Base-by-base conservation (phyloP, 441 rosid species). In the Gossypium schwendimanii region DNA sequence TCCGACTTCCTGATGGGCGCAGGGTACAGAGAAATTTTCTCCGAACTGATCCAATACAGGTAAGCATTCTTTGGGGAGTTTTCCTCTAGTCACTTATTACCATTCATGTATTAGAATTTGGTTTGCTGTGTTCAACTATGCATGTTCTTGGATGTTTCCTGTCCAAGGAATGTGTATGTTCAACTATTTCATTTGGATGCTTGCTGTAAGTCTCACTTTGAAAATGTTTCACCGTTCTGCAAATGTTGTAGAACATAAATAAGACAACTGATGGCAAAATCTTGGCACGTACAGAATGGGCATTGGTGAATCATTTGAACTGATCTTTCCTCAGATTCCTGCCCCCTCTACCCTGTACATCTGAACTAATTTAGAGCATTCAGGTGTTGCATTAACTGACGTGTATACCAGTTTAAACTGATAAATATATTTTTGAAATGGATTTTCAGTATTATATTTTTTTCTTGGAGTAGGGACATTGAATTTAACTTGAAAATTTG, bases 1-100 rank as follows among this genome's bases (percentile, higher is more conserved):
- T 94, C 39, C 97, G 99, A 74, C 89, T 94, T 68, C 99, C 99
- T 9, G 91, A 88, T 72, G 99, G 99, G 41, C 92, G 83, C 60
- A 88, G 97, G 77, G 78, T 85, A 66, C 97, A 94, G 81, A 86
- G 98, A 70, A 89, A 80, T 72, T 94, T 94, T 78, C 83, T 91
- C 14, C 86, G 81, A 41, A 80, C 88, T 55, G 98, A 94, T 70
- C 83, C 92, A 12, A 78, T 92, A 64, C 93, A 85, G 96, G 99
- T 92, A 31, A 67, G 36, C 49, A 26, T 62, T 7, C 47, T 54
- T 73, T 24, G 10, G 33, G 15, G 52, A 57, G 50, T 21, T 21
- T 6, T 36, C 39, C 28, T 33, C 9, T 23, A 5, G 8, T 23
- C 6, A 45, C 23, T 64, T 44, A 11, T 64, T 23, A 65, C 10